Evolutionary conservation across 2,329 filamentous ascomycete species (phyloP), one percentile per base, ranked within the genome.

Genomic region (Talaromyces sp.): DNA sequence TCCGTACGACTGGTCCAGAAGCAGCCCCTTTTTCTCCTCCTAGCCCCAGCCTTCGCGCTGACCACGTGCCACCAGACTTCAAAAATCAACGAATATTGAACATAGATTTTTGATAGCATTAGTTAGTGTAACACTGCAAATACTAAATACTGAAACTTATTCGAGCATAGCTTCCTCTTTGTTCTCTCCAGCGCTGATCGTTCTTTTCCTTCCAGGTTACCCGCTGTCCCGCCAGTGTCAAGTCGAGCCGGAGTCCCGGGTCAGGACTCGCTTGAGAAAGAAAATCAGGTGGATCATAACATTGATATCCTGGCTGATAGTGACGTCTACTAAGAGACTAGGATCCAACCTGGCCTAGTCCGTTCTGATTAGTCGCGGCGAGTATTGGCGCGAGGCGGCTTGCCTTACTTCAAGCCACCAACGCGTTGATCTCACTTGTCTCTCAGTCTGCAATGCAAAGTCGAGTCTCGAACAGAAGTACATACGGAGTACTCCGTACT

Each of bases 301-400:
- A 15, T 13, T n/a, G 43, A n/a, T 33, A 31, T 46, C 43, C 43
- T 46, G 25, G 25, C 43, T 33, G 45, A 35, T 48, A 13, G 45
- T 33, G 43, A 31, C 25, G n/a, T 31, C 25, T 46, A 33, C 9
- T 7, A 33, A 48, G 45, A 33, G n/a, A 36, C 13, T 36, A 37
- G 33, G 50, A 31, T 31, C 25, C 25, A 46, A 43, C 6, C 13
- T 11, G 25, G 43, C n/a, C 43, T 33, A 46, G 43, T 46, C 43
- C 43, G 43, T 46, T 46, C 43, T n/a, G 25, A 56, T 57, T 58
- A 50, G 48, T n/a, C 15, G 48, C 51, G n/a, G 41, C 56, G 41
- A 58, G 41, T 58, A 55, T 51, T 58, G 41, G 36, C 43, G 51
- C 33, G 31, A 55, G 40, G 40, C 39, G 52, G 40, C 51, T 54